Evolutionary conservation across 1,284 basidiomycete species (phyloP).

Genomic region (Porphyrellus sp.): DNA sequence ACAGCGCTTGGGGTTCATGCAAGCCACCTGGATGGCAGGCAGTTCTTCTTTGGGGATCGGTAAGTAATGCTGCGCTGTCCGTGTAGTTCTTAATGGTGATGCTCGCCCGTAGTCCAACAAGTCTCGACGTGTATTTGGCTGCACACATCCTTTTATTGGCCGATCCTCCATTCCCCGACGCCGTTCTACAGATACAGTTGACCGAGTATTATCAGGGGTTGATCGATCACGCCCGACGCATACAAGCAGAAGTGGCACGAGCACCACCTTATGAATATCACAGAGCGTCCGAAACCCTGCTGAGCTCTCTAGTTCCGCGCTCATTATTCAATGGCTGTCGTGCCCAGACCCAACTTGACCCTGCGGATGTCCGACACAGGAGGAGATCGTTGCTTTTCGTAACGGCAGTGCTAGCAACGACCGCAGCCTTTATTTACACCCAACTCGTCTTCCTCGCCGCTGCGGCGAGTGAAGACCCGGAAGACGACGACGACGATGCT

Average conservation of each 20-base stretch:
- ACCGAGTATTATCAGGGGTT: constrained; percentile 54
- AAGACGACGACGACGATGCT: background rate
- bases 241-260: constrained; percentile 39
- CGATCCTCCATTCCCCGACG: constrained; percentile 59
- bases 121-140: constrained; percentile 62
- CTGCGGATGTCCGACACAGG: constrained; percentile 36
- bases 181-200: constrained; percentile 53
- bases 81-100: background rate
- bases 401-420: constrained; percentile 23
- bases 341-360: constrained; percentile 13
- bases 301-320: constrained; percentile 24
- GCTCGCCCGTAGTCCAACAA: constrained; percentile 45
- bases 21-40: constrained; percentile 49
- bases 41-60: constrained; percentile 53
- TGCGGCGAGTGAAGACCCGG: background rate
- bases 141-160: constrained; percentile 62
- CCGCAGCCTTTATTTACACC: constrained; percentile 2
- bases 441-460: background rate
- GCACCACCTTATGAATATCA: constrained; percentile 16
- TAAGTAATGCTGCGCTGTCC: constrained; percentile 16
- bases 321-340: background rate
- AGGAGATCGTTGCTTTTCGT: constrained; percentile 39
- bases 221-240: constrained; percentile 50
- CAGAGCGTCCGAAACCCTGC: constrained; percentile 17
- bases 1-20: constrained; percentile 55